Conservation (phyloP, 179 eudicot species). For the Beta lomatogona region DNA sequence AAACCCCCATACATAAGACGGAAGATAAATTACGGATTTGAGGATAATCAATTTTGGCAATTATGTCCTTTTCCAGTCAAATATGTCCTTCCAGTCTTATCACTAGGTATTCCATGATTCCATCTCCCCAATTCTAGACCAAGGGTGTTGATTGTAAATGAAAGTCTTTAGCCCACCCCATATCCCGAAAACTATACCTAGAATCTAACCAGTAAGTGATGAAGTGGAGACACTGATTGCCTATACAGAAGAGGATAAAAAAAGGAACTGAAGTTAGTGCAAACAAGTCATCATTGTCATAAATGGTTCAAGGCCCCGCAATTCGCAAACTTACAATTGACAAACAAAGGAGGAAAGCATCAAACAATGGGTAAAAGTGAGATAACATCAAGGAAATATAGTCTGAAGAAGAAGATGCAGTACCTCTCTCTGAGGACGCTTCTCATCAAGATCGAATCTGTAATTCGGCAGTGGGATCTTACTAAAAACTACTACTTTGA, state of each 20-base stretch:
- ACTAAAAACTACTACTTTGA: slow-evolving; percentile 80
- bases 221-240: not conserved
- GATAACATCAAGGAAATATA: not conserved
- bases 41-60: not conserved
- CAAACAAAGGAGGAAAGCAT: not conserved
- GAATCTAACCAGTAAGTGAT: slow-evolving; percentile 8
- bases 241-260: slow-evolving; percentile 4
- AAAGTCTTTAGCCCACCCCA: not conserved
- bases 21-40: not conserved
- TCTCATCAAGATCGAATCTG: slow-evolving; percentile 92
- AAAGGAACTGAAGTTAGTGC: slow-evolving; percentile 1
- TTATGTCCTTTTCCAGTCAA: not conserved
- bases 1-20: not conserved
- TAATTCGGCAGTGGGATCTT: slow-evolving; percentile 87
- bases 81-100: not conserved
- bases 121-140: not conserved
- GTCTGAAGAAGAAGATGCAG: not conserved
- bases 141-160: not conserved
- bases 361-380: not conserved
- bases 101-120: not conserved
- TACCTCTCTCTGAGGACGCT: slow-evolving; percentile 96
- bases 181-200: not conserved
- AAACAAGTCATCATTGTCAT: not conserved
- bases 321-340: not conserved
- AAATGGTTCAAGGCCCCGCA: not conserved